phyloP scores from a whole-genome alignment of 495 filamentous ascomycete genomes.

The Neurospora sp. region DNA sequence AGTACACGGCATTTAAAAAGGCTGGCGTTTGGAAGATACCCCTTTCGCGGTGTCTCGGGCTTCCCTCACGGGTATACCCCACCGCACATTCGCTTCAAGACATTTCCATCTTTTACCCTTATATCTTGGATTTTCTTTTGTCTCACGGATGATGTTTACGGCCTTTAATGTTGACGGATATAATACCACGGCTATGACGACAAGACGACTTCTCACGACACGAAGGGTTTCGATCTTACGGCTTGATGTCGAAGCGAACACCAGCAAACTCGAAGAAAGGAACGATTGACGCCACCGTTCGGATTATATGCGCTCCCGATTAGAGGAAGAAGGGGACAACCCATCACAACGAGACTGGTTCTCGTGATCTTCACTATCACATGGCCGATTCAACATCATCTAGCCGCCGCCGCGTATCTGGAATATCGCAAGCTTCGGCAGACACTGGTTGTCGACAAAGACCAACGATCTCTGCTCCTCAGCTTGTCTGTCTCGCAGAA shows the following conservation, averaged over 20 bases:
- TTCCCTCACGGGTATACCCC: slow-evolving; percentile 11
- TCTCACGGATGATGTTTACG: slow-evolving; percentile 37
- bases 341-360: slow-evolving; percentile 16
- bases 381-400: slow-evolving; percentile 16
- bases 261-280: slow-evolving; percentile 16
- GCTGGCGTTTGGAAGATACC: slow-evolving; percentile 30
- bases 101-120: slow-evolving; percentile 12
- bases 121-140: slow-evolving; percentile 25
- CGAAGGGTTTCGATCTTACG: slow-evolving; percentile 11
- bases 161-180: slow-evolving; percentile 31
- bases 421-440: slow-evolving; percentile 25
- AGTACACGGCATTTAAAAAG: slow-evolving; percentile 27
- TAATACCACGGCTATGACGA: slow-evolving; percentile 19
- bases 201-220: slow-evolving; percentile 17
- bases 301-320: slow-evolving; percentile 15
- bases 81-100: slow-evolving; percentile 22
- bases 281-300: slow-evolving; percentile 18
- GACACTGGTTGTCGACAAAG: slow-evolving; percentile 38
- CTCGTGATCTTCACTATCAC: slow-evolving; percentile 12
- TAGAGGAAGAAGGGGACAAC: slow-evolving; percentile 14
- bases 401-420: slow-evolving; percentile 27
- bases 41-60: slow-evolving; percentile 16
- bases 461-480: slow-evolving; percentile 17
- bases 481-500: neutral
- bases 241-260: slow-evolving; percentile 29